Percentiles rank a stretch among this genome's conserved stretches.
Conservation (phyloP, 345 rosid species). For the Ceriops tagal region DNA sequence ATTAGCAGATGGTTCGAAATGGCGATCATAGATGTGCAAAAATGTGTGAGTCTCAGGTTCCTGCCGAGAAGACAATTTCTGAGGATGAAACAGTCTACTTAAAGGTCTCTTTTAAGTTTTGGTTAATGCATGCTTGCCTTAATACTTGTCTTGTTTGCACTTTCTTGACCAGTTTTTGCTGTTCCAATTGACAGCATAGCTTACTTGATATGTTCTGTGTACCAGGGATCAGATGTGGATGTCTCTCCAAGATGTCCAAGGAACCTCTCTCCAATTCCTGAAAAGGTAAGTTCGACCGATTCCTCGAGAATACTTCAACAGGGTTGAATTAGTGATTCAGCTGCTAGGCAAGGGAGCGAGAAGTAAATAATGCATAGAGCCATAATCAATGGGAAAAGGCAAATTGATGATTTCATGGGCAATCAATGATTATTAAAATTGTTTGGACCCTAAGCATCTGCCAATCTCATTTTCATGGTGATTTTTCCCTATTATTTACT, state of each 20-base stretch:
- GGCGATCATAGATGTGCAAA: conserved; percentile 67
- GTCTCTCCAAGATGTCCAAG: conserved; percentile 11
- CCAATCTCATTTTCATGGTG: no score
- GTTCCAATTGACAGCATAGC: background rate
- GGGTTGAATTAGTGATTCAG: conserved; percentile 4
- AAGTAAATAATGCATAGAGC: background rate
- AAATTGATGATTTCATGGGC: background rate
- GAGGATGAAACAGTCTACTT: conserved; percentile 40
- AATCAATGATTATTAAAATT: background rate
- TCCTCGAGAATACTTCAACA: background rate
- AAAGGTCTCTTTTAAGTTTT: conserved; percentile 35
- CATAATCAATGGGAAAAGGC: background rate
- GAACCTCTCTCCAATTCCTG: conserved; percentile 27
- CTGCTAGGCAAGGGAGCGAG: background rate
- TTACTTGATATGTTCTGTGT: conserved; percentile 11
- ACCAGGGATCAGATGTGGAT: conserved; percentile 34
- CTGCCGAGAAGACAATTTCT: conserved; percentile 43
- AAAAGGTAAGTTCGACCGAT: conserved; percentile 33
- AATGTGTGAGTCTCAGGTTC: conserved; percentile 20
- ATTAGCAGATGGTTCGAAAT: conserved; percentile 62
- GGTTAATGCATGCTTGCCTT: background rate
- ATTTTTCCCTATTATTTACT: no score
- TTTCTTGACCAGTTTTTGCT: background rate
- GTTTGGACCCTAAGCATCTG: no score
- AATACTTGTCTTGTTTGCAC: background rate